Evolutionary conservation across 257 asterid species (phyloP).

Genomic region (Salvia splendens): DNA sequence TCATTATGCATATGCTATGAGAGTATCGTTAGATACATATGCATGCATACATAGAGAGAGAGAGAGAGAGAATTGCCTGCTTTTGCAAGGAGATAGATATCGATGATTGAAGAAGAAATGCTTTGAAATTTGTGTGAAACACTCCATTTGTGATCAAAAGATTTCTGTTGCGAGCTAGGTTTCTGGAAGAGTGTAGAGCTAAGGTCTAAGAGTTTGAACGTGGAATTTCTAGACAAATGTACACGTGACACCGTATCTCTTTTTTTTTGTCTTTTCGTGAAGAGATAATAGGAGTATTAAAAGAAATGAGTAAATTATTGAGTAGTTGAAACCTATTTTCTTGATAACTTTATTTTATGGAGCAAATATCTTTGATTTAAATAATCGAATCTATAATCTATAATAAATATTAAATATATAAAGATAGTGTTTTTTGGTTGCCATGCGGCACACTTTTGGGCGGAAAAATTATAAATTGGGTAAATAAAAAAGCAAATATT

Average conservation of each 20-base stretch:
- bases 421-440: no score
- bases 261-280: neutral
- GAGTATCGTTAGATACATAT: slow-evolving; percentile 4
- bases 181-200: slow-evolving; percentile 24
- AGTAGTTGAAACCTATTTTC: neutral
- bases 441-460: no score
- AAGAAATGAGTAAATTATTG: neutral
- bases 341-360: neutral
- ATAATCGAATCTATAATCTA: no score
- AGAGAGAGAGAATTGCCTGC: neutral
- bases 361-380: no score
- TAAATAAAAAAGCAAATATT: no score
- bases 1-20: neutral
- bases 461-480: no score
- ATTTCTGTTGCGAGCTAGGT: neutral
- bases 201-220: neutral
- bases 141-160: neutral
- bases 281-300: neutral
- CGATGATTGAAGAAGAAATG: slow-evolving; percentile 8
- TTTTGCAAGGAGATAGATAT: neutral
- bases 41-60: neutral
- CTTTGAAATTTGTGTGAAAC: neutral
- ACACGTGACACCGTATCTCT: slow-evolving; percentile 8
- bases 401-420: no score
- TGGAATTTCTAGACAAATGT: slow-evolving; percentile 1